phyloP scores from a whole-genome alignment of 2,329 filamentous ascomycete species.

The Fusarium multiceps region DNA sequence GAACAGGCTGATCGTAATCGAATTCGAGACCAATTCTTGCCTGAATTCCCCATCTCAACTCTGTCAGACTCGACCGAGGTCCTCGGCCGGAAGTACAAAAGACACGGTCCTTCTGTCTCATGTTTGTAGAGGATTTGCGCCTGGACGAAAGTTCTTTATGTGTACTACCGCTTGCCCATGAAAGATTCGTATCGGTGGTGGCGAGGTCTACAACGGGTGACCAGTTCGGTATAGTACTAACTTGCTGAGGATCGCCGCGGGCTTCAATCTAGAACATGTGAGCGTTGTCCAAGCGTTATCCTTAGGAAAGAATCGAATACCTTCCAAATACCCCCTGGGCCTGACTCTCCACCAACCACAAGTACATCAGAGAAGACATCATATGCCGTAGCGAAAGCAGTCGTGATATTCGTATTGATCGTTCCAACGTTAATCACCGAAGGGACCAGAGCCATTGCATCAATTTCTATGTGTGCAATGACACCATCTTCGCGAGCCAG shows the following conservation, averaged over 20 bases:
- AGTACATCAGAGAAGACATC: slow-evolving; percentile 79
- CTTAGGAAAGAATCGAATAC: slow-evolving; percentile 55
- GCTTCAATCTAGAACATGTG: slow-evolving; percentile 59
- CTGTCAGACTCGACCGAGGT: slow-evolving; percentile 70
- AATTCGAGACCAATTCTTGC: slow-evolving; percentile 72
- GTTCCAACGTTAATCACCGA: slow-evolving; percentile 70
- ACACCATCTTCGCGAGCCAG: slow-evolving; percentile 89
- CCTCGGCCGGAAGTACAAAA: slow-evolving; percentile 76
- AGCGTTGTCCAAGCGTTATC: slow-evolving; percentile 12
- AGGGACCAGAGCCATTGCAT: slow-evolving; percentile 65
- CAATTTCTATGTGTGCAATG: slow-evolving; percentile 78
- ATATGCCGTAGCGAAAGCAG: slow-evolving; percentile 82
- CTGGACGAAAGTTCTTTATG: slow-evolving; percentile 7
- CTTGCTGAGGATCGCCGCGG: slow-evolving; percentile 59
- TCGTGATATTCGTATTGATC: slow-evolving; percentile 78
- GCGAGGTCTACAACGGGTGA: slow-evolving; percentile 67
- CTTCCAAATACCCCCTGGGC: slow-evolving; percentile 80
- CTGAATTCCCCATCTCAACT: slow-evolving; percentile 76
- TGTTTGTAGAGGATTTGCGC: slow-evolving; percentile 24
- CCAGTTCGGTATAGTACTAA: slow-evolving; percentile 70
- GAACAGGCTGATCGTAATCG: slow-evolving; percentile 61
- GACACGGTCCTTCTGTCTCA: slow-evolving; percentile 61
- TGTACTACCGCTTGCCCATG: slow-evolving; percentile 33
- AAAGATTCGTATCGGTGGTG: slow-evolving; percentile 56
- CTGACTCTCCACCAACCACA: slow-evolving; percentile 80